Base-by-base conservation (phyloP, 1,284 basidiomycete genomes). In the Naganishia cerealis region DNA sequence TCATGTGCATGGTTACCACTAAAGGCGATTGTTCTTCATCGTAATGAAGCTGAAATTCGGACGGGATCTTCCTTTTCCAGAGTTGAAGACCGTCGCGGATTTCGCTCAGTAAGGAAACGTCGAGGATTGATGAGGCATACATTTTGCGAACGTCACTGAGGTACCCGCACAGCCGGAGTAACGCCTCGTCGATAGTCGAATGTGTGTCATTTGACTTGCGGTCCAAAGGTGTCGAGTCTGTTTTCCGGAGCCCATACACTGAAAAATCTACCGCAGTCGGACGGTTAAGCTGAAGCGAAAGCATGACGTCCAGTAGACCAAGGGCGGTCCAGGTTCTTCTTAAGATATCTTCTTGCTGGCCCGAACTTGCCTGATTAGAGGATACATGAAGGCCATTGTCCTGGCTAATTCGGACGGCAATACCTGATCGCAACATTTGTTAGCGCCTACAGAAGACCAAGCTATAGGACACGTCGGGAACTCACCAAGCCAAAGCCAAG, bases 401-500 rank as follows among this genome's bases (percentile, higher is more conserved):
- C 48, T 67, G 66, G 29, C 66, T 54, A 53, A 59, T 55, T 33
- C 66, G 38, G 36, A 67, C 59, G 21, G 66, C 66, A 21, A 67
- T 62, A 13, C 66, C 66, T 67, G 24, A 3, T 15, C n/a, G 26
- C 36, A 24, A 40, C 57, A 9, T 8, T 50, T n/a, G n/a, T 50
- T 3, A 50, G 24, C 12, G 21, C 33, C 26, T 42, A 26, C 24
- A 26, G 1, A 59, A 5, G 21, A 29, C 24, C 29, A 46, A 26
- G 16, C 29, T 26, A 5, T 16, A 4, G 43, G 7, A 24, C n/a
- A n/a, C 6, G 9, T 8, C 39, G 38, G 18, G 4, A 16, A 56
- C 66, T 56, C 24, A 67, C 66, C 66, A n/a, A 67, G 42, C 50
- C 58, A 62, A 38, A 67, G 21, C 66, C 66, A 67, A n/a, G 66